Percentiles rank a stretch among this genome's conserved stretches.
phyloP scores from a whole-genome alignment of 257 asterid genomes.

The Fraxinus excelsior region DNA sequence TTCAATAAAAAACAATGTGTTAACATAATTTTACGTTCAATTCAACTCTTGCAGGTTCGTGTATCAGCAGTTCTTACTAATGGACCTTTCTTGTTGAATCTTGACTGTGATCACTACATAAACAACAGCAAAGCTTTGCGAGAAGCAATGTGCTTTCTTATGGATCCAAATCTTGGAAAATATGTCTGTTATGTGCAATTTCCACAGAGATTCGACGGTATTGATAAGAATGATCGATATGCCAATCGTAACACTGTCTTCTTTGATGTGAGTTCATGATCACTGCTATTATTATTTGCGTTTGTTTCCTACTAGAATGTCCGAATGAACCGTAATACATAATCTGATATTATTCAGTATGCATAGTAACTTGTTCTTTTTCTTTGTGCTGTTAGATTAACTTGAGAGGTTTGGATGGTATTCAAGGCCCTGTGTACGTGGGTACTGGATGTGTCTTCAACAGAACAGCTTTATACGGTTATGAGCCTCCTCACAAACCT shows the following conservation, averaged over 20 bases:
- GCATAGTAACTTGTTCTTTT: conserved; percentile 21
- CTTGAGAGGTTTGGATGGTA: conserved; percentile 95
- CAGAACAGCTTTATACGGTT: conserved; percentile 91
- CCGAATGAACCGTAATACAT: neutral
- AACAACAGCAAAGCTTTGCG: conserved; percentile 98
- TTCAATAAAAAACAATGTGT: too few relatives aligned
- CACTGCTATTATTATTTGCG: neutral
- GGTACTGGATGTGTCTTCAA: conserved; percentile 98
- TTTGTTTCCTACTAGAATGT: conserved; percentile 15
- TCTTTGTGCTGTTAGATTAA: conserved; percentile 56
- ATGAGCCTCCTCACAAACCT: conserved; percentile 91
- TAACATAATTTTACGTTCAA: conserved; percentile 12
- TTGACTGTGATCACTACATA: conserved; percentile 97
- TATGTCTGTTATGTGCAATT: conserved; percentile 95
- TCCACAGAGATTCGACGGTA: conserved; percentile 98
- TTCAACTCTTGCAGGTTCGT: conserved; percentile 68
- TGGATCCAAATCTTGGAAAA: conserved; percentile 98
- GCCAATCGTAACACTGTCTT: conserved; percentile 96
- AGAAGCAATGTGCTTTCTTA: conserved; percentile 93
- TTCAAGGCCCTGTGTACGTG: conserved; percentile 97
- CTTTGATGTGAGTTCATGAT: conserved; percentile 75
- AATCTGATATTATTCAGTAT: conserved; percentile 17
- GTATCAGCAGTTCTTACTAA: conserved; percentile 98
- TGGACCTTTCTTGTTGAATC: conserved; percentile 97
- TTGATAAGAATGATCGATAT: conserved; percentile 89